Evolutionary conservation across 1,284 basidiomycete genomes (phyloP).

Genomic region (Chalciporus sp.): DNA sequence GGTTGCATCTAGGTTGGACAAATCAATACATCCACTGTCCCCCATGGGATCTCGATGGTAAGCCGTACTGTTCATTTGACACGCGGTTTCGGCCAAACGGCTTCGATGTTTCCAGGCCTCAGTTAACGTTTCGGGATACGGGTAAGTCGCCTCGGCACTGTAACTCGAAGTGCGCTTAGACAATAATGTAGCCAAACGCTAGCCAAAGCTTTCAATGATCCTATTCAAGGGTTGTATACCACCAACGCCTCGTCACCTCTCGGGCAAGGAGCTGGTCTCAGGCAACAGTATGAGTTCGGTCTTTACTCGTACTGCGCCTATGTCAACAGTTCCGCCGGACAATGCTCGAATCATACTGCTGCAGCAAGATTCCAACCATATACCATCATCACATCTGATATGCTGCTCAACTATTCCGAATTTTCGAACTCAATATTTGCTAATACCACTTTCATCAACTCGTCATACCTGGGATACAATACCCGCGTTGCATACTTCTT

Average conservation of each 20-base stretch:
- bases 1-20: slow-evolving; percentile 64
- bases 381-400: slow-evolving; percentile 62
- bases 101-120: slow-evolving; percentile 48
- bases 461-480: slow-evolving; percentile 60
- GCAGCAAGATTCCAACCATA: slow-evolving; percentile 65
- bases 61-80: slow-evolving; percentile 14
- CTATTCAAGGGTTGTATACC: slow-evolving; percentile 69
- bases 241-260: slow-evolving; percentile 65
- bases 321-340: slow-evolving; percentile 57
- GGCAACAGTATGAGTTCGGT: slow-evolving; percentile 74
- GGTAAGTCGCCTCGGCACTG: slow-evolving; percentile 44
- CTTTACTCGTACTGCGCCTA: slow-evolving; percentile 79
- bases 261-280: slow-evolving; percentile 55
- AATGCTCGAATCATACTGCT: slow-evolving; percentile 62
- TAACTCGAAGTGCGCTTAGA: slow-evolving; percentile 10
- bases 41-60: slow-evolving; percentile 74
- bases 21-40: slow-evolving; percentile 74
- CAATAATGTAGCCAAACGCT: slow-evolving; percentile 49
- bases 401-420: slow-evolving; percentile 60
- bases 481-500: slow-evolving; percentile 76
- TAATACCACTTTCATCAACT: slow-evolving; percentile 59
- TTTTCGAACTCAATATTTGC: slow-evolving; percentile 58
- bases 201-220: slow-evolving; percentile 52
- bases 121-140: slow-evolving; percentile 70
- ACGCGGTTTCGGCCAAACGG: slow-evolving; percentile 16